A percentile compares a stretch with the other conserved stretches of the same genome.
phyloP scores from a whole-genome alignment of 805 yeast genomes.

The Priceomyces castillae region DNA sequence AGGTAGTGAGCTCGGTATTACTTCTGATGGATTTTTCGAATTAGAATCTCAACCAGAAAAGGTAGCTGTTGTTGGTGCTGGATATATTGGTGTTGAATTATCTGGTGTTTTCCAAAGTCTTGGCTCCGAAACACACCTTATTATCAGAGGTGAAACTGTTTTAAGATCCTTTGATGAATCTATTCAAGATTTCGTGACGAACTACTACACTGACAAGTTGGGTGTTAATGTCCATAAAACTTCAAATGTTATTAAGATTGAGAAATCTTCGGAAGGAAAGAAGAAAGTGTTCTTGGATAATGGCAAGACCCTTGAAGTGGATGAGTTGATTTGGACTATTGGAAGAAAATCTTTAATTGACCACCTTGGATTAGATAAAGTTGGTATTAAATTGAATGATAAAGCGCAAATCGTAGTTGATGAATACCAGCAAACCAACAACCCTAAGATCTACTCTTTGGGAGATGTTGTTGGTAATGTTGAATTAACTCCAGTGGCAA shows the following conservation, averaged over 20 bases:
- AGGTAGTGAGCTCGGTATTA: constrained; percentile 80
- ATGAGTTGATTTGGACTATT: constrained; percentile 86
- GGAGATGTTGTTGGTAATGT: constrained; percentile 95
- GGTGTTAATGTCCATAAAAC: constrained; percentile 81
- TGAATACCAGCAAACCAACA: constrained; percentile 81
- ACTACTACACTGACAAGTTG: constrained; percentile 66
- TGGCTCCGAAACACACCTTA: constrained; percentile 80
- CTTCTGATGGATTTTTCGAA: constrained; percentile 88
- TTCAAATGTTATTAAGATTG: constrained; percentile 42
- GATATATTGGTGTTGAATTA: constrained; percentile 94
- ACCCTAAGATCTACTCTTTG: constrained; percentile 70
- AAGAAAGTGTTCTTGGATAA: constrained; percentile 38
- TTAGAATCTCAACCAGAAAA: constrained; percentile 80
- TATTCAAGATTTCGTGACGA: constrained; percentile 76
- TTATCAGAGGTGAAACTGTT: constrained; percentile 89
- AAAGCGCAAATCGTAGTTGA: constrained; percentile 71
- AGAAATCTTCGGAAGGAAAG: constrained; percentile 29
- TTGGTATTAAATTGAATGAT: constrained; percentile 63
- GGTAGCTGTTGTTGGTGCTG: constrained; percentile 96
- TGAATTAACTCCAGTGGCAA: constrained; percentile 97
- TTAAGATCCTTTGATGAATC: constrained; percentile 83
- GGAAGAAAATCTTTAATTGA: constrained; percentile 81
- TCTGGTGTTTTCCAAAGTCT: constrained; percentile 92
- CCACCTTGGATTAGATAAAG: constrained; percentile 65
- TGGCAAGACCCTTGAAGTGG: constrained; percentile 52